Evolutionary conservation across 352 stramenopile species (phyloP).

Genomic region (Globisporangium iwayamae): DNA sequence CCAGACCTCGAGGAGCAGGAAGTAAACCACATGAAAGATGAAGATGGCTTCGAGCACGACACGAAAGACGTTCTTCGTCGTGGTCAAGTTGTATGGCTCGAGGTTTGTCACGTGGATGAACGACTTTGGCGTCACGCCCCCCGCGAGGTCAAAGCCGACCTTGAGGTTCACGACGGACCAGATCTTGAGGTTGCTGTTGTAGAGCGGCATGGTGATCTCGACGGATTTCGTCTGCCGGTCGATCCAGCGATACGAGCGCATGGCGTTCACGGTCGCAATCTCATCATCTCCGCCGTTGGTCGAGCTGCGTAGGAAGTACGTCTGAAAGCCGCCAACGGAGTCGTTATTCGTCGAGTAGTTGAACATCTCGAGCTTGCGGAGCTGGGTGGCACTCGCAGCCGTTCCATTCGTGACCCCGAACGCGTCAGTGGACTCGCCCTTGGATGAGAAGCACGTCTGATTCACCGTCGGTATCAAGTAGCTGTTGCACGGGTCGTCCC

Average conservation of each 20-base stretch:
- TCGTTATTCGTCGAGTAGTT: constrained; percentile 40
- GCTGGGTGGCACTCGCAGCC: constrained; percentile 17
- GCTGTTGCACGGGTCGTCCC: constrained; percentile 46
- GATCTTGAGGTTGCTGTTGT: constrained; percentile 60
- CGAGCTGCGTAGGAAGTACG: constrained; percentile 50
- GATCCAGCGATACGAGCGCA: constrained; percentile 53
- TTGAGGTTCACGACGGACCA: constrained; percentile 58
- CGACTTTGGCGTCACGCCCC: constrained; percentile 38
- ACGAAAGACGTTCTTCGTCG: constrained; percentile 42
- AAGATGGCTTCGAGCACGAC: constrained; percentile 45
- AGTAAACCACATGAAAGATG: constrained; percentile 51
- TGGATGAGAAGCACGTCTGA: constrained; percentile 38
- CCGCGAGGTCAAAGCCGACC: constrained; percentile 56
- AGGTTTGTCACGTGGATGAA: constrained; percentile 57
- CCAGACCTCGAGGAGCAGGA: constrained; percentile 59
- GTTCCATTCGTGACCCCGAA: constrained; percentile 45
- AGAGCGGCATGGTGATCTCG: constrained; percentile 52
- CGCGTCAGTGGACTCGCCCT: constrained; percentile 24
- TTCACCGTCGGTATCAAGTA: constrained; percentile 31
- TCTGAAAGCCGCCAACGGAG: constrained; percentile 43
- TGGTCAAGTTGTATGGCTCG: constrained; percentile 62
- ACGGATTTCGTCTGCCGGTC: constrained; percentile 59
- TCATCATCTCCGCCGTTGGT: constrained; percentile 39
- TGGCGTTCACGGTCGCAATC: constrained; percentile 20
- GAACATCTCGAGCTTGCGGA: constrained; percentile 57